Evolutionary conservation across 257 asterid genomes (phyloP).

Genomic region (Schizonepeta tenuifolia): DNA sequence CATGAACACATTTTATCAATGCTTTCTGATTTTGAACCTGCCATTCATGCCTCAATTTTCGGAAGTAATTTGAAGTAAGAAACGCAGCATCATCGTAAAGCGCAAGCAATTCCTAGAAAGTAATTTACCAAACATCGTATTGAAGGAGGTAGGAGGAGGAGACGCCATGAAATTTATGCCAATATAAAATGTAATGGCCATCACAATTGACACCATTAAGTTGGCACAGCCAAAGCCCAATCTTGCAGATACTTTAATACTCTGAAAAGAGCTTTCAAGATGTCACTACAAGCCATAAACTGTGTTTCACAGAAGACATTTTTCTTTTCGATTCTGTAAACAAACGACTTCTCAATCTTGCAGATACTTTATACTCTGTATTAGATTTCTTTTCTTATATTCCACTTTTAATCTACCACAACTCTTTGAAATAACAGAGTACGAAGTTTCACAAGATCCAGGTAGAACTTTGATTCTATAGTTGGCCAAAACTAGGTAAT

Average conservation of each 20-base stretch:
- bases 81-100: neutral
- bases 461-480: neutral
- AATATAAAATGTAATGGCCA: conserved; percentile 65
- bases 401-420: too few relatives aligned
- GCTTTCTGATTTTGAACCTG: conserved; percentile 3
- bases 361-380: too few relatives aligned
- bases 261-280: conserved; percentile 45
- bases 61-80: neutral
- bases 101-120: neutral
- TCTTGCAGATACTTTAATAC: too few relatives aligned
- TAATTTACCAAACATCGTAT: conserved; percentile 66
- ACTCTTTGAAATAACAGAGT: neutral
- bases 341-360: too few relatives aligned
- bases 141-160: conserved; percentile 80
- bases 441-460: neutral
- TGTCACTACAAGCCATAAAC: too few relatives aligned
- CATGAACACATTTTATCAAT: neutral
- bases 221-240: conserved; percentile 92
- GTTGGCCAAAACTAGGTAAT: conserved; percentile 6
- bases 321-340: too few relatives aligned
- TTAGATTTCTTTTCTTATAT: too few relatives aligned
- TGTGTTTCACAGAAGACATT: too few relatives aligned
- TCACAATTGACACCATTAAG: conserved; percentile 65
- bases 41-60: neutral
- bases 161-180: conserved; percentile 85